Base-by-base conservation (phyloP, 139 green algal species). In the Diplosphaera chodatii region DNA sequence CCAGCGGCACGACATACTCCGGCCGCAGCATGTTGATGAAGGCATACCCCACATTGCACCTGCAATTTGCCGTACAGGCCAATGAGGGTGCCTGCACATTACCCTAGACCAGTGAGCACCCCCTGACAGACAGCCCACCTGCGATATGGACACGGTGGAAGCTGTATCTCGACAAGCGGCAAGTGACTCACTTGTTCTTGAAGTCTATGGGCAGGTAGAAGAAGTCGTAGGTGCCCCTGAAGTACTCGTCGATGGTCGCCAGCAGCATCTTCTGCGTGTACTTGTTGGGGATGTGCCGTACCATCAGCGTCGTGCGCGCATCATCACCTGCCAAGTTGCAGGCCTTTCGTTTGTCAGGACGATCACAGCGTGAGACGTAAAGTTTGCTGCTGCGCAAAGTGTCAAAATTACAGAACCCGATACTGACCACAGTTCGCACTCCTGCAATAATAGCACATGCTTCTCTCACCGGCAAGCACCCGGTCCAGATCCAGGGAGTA, bases 231-330 rank as follows among this genome's bases (percentile, higher is more conserved):
- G 77, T 84, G 65, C 94, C 94, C 22, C 83, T 76, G 84, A 98
- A 93, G 23, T 83, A 72, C 75, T 97, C 94, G 72, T 96, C 91
- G 66, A 96, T 90, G 4, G 94, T 96, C 56, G 89, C 81, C 64
- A 99, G 81, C 74, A 99, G 90, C 94, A 99, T 98, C 88, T 97
- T 97, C 82, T 99, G 94, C 0, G 94, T 98, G 88, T 99, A 99
- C 87, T 99, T 99, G 89, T 99, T 99, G 71, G 94, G 94, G 59
- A 99, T 99, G 86, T 99, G 98, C 77, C 96, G 96, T 55, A 99
- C 90, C 94, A 99, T 99, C 13, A 99, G 79, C 66, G 94, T 99
- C 1, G 94, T 98, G 70, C 94, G 90, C 69, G 70, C 82, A 83
- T 99, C 94, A 33, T 95, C 84, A 15, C 90, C 92, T 67, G 29